Conservation (phyloP, 805 yeast genomes). For the Cyberlindnera bimundalis region DNA sequence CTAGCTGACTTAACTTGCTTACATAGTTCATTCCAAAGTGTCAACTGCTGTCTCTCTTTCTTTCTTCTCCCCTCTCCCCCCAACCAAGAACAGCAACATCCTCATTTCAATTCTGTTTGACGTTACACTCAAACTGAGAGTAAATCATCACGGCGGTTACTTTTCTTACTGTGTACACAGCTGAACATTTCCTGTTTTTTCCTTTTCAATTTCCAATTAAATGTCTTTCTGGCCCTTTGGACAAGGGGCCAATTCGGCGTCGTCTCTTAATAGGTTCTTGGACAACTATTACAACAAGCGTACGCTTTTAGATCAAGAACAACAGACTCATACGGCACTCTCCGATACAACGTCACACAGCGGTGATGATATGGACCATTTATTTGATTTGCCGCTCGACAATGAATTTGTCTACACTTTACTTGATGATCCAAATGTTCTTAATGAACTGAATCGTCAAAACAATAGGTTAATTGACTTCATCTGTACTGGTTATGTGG, state of each 20-base stretch:
- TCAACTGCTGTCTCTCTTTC: too few species aligned
- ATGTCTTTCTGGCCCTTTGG: conserved; percentile 48
- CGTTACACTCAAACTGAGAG: too few species aligned
- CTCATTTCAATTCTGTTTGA: too few species aligned
- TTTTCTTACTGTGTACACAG: too few species aligned
- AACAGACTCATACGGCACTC: conserved; percentile 2
- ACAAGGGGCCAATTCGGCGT: conserved; percentile 31
- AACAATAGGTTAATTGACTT: conserved; percentile 47
- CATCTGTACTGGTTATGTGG: conserved; percentile 43
- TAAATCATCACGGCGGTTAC: too few species aligned
- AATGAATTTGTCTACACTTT: conserved; percentile 34
- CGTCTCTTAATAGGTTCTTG: conserved; percentile 37
- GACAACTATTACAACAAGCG: conserved; percentile 36
- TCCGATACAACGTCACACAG: conserved; percentile 9
- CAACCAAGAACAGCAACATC: too few species aligned
- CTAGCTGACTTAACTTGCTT: too few species aligned
- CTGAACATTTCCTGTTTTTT: too few species aligned
- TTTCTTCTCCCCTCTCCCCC: too few species aligned
- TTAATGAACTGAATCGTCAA: conserved; percentile 35
- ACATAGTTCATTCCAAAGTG: too few species aligned
- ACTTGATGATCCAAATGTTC: conserved; percentile 36
- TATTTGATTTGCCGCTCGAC: conserved; percentile 18
- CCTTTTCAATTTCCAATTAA: too few species aligned
- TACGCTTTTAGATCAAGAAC: conserved; percentile 10
- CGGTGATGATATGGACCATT: conserved; percentile 7